Base-by-base conservation (phyloP, 306 rosid genomes). In the Rubus idaeus region DNA sequence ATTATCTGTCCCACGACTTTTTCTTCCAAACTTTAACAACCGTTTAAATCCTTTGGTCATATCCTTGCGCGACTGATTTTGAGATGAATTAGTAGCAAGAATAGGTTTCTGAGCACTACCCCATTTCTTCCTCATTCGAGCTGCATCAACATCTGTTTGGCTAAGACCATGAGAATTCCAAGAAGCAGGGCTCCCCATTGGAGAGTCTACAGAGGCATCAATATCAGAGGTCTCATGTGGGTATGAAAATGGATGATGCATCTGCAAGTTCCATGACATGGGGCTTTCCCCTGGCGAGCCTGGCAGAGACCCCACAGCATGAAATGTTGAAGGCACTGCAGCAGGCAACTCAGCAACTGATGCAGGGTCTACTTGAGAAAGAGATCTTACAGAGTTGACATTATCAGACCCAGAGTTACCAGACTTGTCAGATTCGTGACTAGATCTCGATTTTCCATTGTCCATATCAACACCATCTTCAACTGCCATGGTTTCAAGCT, bases 71-170 rank as follows among this genome's bases (percentile, higher is more conserved):
- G 99, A 78, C 84, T 89, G 99, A 79, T 77, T 92, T 26, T 92
- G 89, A 68, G 97, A 87, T 65, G 96, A 83, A 86, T 87, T 91
- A 65, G 95, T 81, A 77, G 87, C 93, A 72, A 93, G 80, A 79
- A 85, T 65, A 62, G 99, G 98, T 46, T 93, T 93, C 84, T 96
- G 98, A 77, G 97, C 93, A 79, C 97, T 90, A 75, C 98, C 98
- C 99, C 99, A 96, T 86, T 96, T 96, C 87, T 96, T 96, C 85
- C 99, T 88, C 96, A 93, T 96, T 84, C 98, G 85, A 77, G 96
- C 85, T 62, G 96, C 98, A 79, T 96, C 98, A 66, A 74, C 88
- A 72, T 96, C 99, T 58, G 89, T 86, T 76, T 89, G 97, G 63
- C 81, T 73, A 79, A 91, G 92, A 77, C 93, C 89, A 49, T 85